Evolutionary conservation across 202 grass and related monocot species (phyloP).

Genomic region (Panicum hallii): DNA sequence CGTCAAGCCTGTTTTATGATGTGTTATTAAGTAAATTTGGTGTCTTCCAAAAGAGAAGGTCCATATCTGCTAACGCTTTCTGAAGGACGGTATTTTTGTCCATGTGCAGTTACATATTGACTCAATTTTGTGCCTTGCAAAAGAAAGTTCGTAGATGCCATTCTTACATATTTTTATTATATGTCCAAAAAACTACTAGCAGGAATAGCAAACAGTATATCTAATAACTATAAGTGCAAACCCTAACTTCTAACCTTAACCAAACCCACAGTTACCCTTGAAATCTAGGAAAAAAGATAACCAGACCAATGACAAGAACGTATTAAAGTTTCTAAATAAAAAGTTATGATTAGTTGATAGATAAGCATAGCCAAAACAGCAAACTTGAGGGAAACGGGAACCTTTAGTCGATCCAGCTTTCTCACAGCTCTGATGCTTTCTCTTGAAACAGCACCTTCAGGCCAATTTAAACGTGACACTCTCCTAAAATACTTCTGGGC

Average conservation of each 20-base stretch:
- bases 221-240: not conserved
- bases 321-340: not conserved
- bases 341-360: slow-evolving; percentile 1
- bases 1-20: not conserved
- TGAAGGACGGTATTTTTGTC: not conserved
- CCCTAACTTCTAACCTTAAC: not conserved
- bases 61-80: not conserved
- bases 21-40: not conserved
- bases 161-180: not conserved
- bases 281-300: slow-evolving; percentile 2
- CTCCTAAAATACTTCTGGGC: slow-evolving; percentile 85
- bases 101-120: slow-evolving; percentile 16
- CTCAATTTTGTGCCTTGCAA: not conserved
- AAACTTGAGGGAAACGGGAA: slow-evolving; percentile 59
- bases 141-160: slow-evolving; percentile 1
- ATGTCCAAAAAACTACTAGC: not conserved
- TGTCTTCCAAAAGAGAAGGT: not conserved
- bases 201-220: slow-evolving; percentile 7
- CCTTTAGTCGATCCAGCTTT: slow-evolving; percentile 80
- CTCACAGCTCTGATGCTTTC: slow-evolving; percentile 87
- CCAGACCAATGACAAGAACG: not conserved
- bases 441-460: slow-evolving; percentile 87
- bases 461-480: slow-evolving; percentile 83
- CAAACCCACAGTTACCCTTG: not conserved
- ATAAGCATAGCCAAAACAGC: slow-evolving; percentile 6